Percentiles rank a stretch among this genome's conserved stretches.
Conservation (phyloP, 306 rosid genomes). For the Cucurbita pepo region DNA sequence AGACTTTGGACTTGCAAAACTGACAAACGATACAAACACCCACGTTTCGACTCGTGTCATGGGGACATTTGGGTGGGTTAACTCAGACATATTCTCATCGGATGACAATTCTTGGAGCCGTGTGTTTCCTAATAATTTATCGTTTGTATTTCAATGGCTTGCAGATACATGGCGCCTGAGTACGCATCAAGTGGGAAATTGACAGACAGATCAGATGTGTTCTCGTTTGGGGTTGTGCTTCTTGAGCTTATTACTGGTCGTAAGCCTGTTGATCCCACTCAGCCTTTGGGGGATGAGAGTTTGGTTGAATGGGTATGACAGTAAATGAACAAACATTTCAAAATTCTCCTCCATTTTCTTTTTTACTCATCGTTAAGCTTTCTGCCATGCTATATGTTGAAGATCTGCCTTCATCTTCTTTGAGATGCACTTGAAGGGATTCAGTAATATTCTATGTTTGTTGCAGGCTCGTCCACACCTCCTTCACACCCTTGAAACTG, state of each 20-base stretch:
- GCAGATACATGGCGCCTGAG: constrained; percentile 94
- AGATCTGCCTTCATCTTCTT: background rate
- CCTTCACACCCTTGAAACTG: constrained; percentile 44
- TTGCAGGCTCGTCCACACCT: constrained; percentile 84
- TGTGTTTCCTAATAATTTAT: background rate
- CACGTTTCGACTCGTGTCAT: constrained; percentile 92
- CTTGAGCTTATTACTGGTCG: constrained; percentile 82
- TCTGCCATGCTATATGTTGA: background rate
- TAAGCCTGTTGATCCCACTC: constrained; percentile 69
- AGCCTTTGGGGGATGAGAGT: constrained; percentile 89
- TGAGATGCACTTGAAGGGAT: background rate
- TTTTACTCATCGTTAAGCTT: too few species aligned
- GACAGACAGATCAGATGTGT: constrained; percentile 91
- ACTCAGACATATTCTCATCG: background rate
- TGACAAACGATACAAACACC: constrained; percentile 49
- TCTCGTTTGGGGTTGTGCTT: constrained; percentile 89
- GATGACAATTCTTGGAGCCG: background rate
- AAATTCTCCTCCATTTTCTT: background rate
- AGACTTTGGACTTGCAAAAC: constrained; percentile 90
- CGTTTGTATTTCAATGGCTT: background rate
- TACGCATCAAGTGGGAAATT: constrained; percentile 89
- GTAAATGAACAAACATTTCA: background rate
- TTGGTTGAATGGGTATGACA: constrained; percentile 91
- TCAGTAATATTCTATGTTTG: background rate
- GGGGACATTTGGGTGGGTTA: constrained; percentile 95